Evolutionary conservation across 2,329 filamentous ascomycete genomes (phyloP), one percentile per base, ranked within the genome.

Genomic region (Karstenula rhodostoma): DNA sequence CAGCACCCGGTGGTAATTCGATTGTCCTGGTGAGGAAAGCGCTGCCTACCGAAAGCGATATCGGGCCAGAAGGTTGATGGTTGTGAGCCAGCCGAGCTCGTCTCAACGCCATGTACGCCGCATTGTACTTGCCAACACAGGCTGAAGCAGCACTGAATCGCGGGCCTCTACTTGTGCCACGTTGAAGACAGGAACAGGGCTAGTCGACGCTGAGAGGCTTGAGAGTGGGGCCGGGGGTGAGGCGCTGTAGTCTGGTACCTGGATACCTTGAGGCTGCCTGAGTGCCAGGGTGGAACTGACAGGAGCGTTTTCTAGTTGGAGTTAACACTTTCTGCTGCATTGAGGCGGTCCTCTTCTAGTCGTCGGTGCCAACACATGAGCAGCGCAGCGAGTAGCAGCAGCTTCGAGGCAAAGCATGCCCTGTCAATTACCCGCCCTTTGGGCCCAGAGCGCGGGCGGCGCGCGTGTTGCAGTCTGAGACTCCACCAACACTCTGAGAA

Each of bases 201-300:
- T 55, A 55, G 52, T 29, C 12, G 27, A 25, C n/a, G 52, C 52
- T 55, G 42, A 55, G 42, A 37, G 51, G 51, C 40, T 54, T 44
- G 25, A 7, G 19, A 25, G 42, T 47, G 52, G 52, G 52, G 52
- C 35, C 37, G 25, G 51, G 51, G 51, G 37, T 54, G 37, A 33
- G 51, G 52, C 52, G 42, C 42, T 37, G 40, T 12, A 33, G 42
- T 23, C 27, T 55, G 52, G 52, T 46, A 46, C 23, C 27, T 46
- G 52, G 52, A 42, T 46, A 27, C 52, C 25, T 55, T 46, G 27
- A 55, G 52, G 52, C 52, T 55, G 42, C 52, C 51, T 54, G 51
- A 54, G 27, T 7, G 25, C 37, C 23, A 54, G 51, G 51, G 51
- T 46, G 25, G n/a, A 22, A 33, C 42, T 6, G 40, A 54, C 25